Percentiles rank a stretch among this genome's conserved stretches.
Evolutionary conservation across 108 stramenopile species (phyloP).

Genomic region (Skeletonema menzelii): DNA sequence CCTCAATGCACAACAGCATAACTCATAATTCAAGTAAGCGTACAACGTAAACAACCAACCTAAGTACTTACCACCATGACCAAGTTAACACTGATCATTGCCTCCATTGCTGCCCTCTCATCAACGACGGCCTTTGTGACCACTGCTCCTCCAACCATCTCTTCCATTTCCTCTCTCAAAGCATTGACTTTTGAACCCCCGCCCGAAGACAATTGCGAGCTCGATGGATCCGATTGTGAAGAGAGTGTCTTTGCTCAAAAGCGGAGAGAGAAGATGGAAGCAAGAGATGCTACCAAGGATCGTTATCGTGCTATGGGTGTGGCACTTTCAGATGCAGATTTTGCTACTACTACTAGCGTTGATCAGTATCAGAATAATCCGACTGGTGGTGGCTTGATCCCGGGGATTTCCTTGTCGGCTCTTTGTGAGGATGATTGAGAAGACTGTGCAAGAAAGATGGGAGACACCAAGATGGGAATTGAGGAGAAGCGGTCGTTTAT

Average conservation of each 20-base stretch:
- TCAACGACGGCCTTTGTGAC: background rate
- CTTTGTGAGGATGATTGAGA: conserved; percentile 38
- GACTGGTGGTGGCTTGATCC: conserved; percentile 26
- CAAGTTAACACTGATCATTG: background rate
- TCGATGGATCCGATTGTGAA: conserved; percentile 42
- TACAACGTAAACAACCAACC: background rate
- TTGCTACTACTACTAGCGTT: conserved; percentile 28
- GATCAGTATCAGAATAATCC: conserved; percentile 41
- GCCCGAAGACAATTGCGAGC: conserved; percentile 25
- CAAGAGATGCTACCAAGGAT: conserved; percentile 4
- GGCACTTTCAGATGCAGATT: conserved; percentile 21
- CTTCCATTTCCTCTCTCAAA: conserved; percentile 2
- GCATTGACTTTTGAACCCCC: conserved; percentile 24
- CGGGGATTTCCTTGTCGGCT: conserved; percentile 24
- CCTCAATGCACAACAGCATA: background rate
- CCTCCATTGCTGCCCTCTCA: background rate
- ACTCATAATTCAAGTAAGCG: background rate
- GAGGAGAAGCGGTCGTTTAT: background rate
- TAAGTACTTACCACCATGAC: background rate
- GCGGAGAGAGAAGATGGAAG: conserved; percentile 30
- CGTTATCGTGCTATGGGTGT: conserved; percentile 24
- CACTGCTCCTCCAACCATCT: background rate
- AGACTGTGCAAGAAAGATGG: background rate
- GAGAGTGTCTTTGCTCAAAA: conserved; percentile 32
- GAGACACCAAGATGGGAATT: background rate